A percentile compares a stretch with the other conserved stretches of the same genome.
phyloP scores from a whole-genome alignment of 2,329 filamentous ascomycete species.

The Arthrobotrys pseudoclavata region DNA sequence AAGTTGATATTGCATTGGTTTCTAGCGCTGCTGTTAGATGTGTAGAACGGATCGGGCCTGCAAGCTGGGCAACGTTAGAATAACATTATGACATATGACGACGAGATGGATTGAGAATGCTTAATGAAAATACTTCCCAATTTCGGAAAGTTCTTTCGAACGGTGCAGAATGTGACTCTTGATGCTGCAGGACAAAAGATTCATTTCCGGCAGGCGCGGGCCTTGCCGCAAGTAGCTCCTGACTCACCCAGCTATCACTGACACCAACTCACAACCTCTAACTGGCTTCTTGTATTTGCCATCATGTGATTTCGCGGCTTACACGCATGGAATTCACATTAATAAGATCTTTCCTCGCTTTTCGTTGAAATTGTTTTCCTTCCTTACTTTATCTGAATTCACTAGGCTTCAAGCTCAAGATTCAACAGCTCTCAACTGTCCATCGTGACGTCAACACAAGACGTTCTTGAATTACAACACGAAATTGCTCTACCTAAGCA shows the following conservation, averaged over 20 bases:
- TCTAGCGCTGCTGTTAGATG: no score
- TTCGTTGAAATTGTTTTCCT: not conserved
- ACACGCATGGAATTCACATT: not conserved
- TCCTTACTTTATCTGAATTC: not conserved
- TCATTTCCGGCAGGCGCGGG: not conserved
- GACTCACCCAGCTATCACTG: not conserved
- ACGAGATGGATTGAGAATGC: no score
- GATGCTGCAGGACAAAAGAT: not conserved
- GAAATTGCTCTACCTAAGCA: no score
- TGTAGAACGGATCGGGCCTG: no score
- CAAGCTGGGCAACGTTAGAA: no score
- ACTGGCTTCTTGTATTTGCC: not conserved
- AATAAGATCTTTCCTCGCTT: not conserved
- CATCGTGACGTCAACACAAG: no score
- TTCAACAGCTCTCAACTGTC: no score
- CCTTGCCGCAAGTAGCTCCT: not conserved
- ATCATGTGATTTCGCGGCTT: conserved; percentile 4
- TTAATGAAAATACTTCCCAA: not conserved
- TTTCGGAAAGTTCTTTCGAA: not conserved
- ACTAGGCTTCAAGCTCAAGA: no score
- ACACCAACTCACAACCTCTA: not conserved
- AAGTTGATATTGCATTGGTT: not conserved
- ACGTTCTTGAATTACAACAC: no score
- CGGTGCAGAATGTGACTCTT: not conserved
- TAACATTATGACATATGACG: no score